Evolutionary conservation across 2,329 filamentous ascomycete genomes (phyloP).

Genomic region (Thermothelomyces thermophilus): DNA sequence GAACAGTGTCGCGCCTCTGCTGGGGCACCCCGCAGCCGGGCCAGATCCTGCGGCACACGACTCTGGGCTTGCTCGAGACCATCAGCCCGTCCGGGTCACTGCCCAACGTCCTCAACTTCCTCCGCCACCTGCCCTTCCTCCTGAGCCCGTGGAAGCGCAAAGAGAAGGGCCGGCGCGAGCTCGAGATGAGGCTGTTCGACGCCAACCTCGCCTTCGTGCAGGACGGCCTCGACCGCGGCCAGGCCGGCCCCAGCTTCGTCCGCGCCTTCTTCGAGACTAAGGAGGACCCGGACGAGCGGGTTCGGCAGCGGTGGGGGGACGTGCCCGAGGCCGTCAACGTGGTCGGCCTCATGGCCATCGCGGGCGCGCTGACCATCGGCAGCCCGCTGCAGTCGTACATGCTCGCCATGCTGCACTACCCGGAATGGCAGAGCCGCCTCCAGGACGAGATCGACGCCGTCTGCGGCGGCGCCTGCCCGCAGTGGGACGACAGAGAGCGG

Average conservation of each 20-base stretch:
- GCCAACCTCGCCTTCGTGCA: slow-evolving; percentile 34
- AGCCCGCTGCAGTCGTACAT: slow-evolving; percentile 39
- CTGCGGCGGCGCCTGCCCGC: slow-evolving; percentile 38
- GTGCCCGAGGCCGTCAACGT: slow-evolving; percentile 38
- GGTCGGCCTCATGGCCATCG: slow-evolving; percentile 43
- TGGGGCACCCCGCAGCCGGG: slow-evolving; percentile 40
- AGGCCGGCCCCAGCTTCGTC: slow-evolving; percentile 36
- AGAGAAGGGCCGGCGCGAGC: slow-evolving; percentile 35
- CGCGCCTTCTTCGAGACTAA: slow-evolving; percentile 33
- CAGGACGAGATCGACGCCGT: slow-evolving; percentile 45
- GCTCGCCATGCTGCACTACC: slow-evolving; percentile 32
- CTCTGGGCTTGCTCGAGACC: slow-evolving; percentile 39
- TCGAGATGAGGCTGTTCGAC: slow-evolving; percentile 35
- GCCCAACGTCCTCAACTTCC: slow-evolving; percentile 36
- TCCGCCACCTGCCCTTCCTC: slow-evolving; percentile 33
- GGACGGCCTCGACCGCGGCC: slow-evolving; percentile 28
- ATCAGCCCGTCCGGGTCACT: slow-evolving; percentile 41
- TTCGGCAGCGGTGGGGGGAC: slow-evolving; percentile 26
- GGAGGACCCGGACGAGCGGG: slow-evolving; percentile 24
- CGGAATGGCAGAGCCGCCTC: slow-evolving; percentile 26
- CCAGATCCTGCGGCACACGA: slow-evolving; percentile 37
- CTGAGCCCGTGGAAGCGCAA: slow-evolving; percentile 41
- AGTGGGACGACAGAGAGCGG: slow-evolving; percentile 40
- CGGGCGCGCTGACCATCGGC: slow-evolving; percentile 39
- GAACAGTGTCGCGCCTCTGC: slow-evolving; percentile 39